Percentiles rank a stretch among this genome's conserved stretches.
phyloP scores from a whole-genome alignment of 2,329 filamentous ascomycete genomes.

The Xylariaceae sp. region DNA sequence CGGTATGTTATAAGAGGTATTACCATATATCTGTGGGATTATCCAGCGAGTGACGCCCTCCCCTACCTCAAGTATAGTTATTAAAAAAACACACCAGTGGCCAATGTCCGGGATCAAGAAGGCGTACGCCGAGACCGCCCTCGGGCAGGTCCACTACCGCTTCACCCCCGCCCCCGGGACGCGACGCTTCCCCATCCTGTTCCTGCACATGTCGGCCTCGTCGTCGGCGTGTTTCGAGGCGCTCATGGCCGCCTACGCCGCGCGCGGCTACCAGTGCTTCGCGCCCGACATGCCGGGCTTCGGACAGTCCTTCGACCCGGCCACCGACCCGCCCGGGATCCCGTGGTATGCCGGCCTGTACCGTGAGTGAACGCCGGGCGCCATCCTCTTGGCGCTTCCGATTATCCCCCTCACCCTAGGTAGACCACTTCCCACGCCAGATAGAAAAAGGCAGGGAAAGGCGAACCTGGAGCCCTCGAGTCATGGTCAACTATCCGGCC shows the following conservation, averaged over 20 bases:
- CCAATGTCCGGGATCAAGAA: slow-evolving; percentile 1
- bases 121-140: slow-evolving; percentile 7
- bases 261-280: slow-evolving; percentile 8
- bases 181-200: slow-evolving; percentile 2
- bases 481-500: no score
- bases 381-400: no score
- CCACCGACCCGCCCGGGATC: slow-evolving; percentile 6
- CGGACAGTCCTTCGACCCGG: slow-evolving; percentile 10
- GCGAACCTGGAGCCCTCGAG: no score
- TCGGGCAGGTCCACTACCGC: slow-evolving; percentile 10
- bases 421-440: no score
- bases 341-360: slow-evolving; percentile 5
- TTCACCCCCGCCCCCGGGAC: slow-evolving; percentile 1
- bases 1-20: no score
- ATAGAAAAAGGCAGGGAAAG: no score
- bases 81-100: not conserved
- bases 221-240: slow-evolving; percentile 5
- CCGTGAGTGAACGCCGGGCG: no score
- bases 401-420: no score
- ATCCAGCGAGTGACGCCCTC: no score
- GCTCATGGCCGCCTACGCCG: slow-evolving; percentile 5
- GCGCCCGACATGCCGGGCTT: slow-evolving; percentile 15
- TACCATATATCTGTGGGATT: no score
- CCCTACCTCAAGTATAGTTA: no score
- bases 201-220: slow-evolving; percentile 12